Conservation (phyloP, 345 rosid species). For the Mangifera indica region DNA sequence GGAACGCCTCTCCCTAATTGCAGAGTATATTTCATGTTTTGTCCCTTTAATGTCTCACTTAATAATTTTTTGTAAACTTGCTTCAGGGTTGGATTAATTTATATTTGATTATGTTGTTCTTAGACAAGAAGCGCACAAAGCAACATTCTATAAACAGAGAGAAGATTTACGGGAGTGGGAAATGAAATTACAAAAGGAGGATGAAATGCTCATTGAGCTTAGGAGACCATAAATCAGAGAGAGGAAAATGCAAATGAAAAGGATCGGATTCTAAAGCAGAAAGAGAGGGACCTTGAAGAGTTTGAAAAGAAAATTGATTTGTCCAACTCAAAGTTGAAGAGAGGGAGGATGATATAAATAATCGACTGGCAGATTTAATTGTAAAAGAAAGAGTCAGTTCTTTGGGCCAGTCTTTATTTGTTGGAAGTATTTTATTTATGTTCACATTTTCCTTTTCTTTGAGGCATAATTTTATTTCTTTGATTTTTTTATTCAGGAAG, state of each 20-base stretch:
- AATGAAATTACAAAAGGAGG: constrained; percentile 47
- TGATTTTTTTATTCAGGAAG: constrained; percentile 41
- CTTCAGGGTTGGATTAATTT: background rate
- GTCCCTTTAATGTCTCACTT: constrained; percentile 4
- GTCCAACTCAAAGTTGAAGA: constrained; percentile 48
- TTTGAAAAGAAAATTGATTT: constrained; percentile 46
- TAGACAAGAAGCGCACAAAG: constrained; percentile 80
- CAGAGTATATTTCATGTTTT: constrained; percentile 50
- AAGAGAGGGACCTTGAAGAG: constrained; percentile 56
- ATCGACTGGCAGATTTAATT: constrained; percentile 49
- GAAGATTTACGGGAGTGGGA: constrained; percentile 83
- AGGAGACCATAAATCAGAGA: constrained; percentile 47
- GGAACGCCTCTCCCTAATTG: constrained; percentile 59
- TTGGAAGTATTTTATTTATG: background rate
- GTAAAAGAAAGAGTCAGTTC: constrained; percentile 61
- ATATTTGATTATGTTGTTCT: constrained; percentile 11
- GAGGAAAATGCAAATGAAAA: constrained; percentile 55
- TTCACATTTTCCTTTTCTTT: constrained; percentile 2
- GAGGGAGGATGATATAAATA: constrained; percentile 50
- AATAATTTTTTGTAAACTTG: constrained; percentile 12
- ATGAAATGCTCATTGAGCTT: constrained; percentile 51
- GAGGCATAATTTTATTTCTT: constrained; percentile 19
- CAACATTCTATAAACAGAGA: constrained; percentile 62
- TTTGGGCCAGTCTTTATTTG: constrained; percentile 7
- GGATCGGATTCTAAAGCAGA: constrained; percentile 46